Base-by-base conservation (phyloP, 331 rosid genomes). In the Malus hybrid region DNA sequence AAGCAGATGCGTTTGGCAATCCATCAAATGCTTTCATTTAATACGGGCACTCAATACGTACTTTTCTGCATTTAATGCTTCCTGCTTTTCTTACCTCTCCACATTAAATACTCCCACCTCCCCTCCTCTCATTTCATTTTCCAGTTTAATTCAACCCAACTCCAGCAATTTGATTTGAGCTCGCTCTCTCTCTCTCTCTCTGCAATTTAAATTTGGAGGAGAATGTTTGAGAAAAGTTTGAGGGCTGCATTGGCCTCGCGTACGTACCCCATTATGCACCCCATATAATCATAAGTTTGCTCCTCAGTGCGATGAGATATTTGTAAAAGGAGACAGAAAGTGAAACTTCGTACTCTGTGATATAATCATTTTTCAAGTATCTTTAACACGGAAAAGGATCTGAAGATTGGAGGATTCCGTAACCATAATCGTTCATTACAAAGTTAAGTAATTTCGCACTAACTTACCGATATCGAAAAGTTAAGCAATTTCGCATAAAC, bases 11-110 rank as follows among this genome's bases (percentile, higher is more conserved):
- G 68, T 14, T 76, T 56, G 48, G 62, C n/a, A 68, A n/a, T 32
- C 77, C 80, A 72, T 82, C 34, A 28, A 54, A 69, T 20, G 76
- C 75, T 10, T 19, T 52, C 84, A 79, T 78, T 86, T 64, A 86
- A 72, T 86, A 52, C 6, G 78, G 78, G 24, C 73, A 78, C 59
- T 73, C 71, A 65, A 80, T 75, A 75, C 72, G 76, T 73, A 81
- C 82, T 76, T 72, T 85, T 81, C 76, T 57, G 80, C 87, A 81
- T 86, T 83, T 55, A 86, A 81, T 83, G 85, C 85, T 73, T 29
- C 16, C 80, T 52, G 34, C 20, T 56, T 84, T 82, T 24, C 80
- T 61, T 75, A 67, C 78, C 69, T 77, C 78, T 73, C 81, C 82
- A 16, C 85, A 69, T 83, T 80, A 78, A 62, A 12, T 68, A 71